These are phyloP conservation scores for Daldinia eschscholtzii DNA, from an alignment of 2,329 filamentous ascomycete genomes.

Conservation along the genomic window DNA sequence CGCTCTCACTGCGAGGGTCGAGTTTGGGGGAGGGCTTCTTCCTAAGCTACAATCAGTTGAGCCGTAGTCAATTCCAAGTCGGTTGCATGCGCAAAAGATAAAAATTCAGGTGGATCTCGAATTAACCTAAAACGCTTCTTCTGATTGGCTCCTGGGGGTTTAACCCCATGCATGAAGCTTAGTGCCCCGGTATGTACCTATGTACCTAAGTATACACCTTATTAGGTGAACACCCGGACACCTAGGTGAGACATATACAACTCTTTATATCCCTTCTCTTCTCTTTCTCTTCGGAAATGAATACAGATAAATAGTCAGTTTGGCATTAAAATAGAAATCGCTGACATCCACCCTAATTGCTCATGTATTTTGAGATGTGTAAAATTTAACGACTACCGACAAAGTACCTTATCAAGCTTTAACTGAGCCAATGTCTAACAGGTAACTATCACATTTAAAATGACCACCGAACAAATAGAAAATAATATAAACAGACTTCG, in stretches of 20 bases:
- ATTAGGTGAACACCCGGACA: background rate
- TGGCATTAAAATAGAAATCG: no score
- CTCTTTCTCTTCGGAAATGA: no score
- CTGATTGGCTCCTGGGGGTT: slow-evolving; percentile 17
- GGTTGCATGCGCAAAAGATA: slow-evolving; percentile 13
- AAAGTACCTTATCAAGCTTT: no score
- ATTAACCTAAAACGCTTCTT: slow-evolving; percentile 13
- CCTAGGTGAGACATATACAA: background rate
- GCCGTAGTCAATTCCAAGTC: background rate
- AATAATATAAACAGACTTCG: no score
- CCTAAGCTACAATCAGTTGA: background rate
- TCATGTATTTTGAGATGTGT: no score
- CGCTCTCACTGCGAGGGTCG: slow-evolving; percentile 23
- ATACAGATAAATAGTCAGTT: no score
- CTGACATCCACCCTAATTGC: no score
- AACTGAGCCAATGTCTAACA: no score
- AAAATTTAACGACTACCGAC: no score
- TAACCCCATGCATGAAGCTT: background rate
- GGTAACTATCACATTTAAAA: no score
- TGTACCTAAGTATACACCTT: background rate
- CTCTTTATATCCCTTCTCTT: background rate
- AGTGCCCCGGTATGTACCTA: slow-evolving; percentile 1
- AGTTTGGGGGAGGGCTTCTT: background rate
- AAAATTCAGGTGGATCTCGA: slow-evolving; percentile 34
- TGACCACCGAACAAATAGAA: no score